Evolutionary conservation across 306 rosid species (phyloP), one percentile per base, ranked within the genome.

Genomic region (Albizia julibrissin): DNA sequence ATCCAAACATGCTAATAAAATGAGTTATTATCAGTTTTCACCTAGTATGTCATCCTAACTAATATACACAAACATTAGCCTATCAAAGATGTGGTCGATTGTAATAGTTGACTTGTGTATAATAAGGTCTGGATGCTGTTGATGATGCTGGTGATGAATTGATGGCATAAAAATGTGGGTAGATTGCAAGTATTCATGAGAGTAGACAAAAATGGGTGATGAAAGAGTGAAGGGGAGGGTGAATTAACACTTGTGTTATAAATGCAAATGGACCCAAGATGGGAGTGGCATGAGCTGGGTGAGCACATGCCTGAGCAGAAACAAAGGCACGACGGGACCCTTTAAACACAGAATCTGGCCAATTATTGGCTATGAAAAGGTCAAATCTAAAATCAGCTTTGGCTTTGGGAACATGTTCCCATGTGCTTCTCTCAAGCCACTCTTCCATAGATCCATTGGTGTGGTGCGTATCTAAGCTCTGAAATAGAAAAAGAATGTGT

Each of bases 211-310:
- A 29, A 9, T 29, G 9, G 19, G 3, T 3, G 26, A 47, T 14
- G 0, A 3, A 29, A 13, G 16, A 54, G 43, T 52, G 31, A 34
- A 22, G 54, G 73, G 22, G 31, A 14, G 75, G 64, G 29, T 27
- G 2, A 52, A 3, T 24, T 42, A 10, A 44, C 71, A 80, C 13
- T 21, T 54, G 61, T 37, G 56, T 49, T 19, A 1, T 19, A 9
- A 56, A 56, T 54, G 27, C 2, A 24, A 58, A 79, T 24, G 52
- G 90, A 54, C 84, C 91, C 83, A 42, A 80, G 82, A 4, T 27
- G 74, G 46, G 9, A 34, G 72, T 10, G 76, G 65, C 50, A 1
- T 88, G 92, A 88, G 91, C 91, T 88, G 96, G 86, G 77, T 27
- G 9, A 67, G 74, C 91, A 89, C 91, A 85, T 89, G 92, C 81